Evolutionary conservation across 2,329 filamentous ascomycete species (phyloP), one percentile per base, ranked within the genome.

Genomic region (Neofusicoccum parvum): DNA sequence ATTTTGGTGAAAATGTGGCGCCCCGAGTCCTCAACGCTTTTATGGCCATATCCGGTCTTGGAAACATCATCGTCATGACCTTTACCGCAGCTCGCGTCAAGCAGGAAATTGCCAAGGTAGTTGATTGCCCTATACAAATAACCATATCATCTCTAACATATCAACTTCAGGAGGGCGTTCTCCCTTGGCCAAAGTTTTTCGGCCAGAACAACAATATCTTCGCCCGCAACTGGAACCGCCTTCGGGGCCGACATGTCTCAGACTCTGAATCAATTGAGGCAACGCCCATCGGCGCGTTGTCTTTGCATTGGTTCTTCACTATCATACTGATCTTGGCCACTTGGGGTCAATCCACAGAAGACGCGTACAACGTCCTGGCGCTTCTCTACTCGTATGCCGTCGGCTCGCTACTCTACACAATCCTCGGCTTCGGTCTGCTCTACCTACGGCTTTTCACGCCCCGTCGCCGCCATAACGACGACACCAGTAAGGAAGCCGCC

Each of bases 61-160:
- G 85, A 0, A 87, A 87, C 69, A 82, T 88, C 48, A 78, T 87
- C 12, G 82, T 84, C 20, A 85, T 84, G 74, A 87, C 85, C 0
- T 88, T 85, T 68, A 85, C 83, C 0, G 81, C 83, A 7, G 80
- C 84, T 2, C 78, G 84, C 67, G 81, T 87, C 17, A 87, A 87
- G 71, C 85, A 87, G 70, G 85, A 88, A 70, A 86, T 88, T 49
- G 86, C 85, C 7, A 87, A 87, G 56, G 56, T 48, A 48, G 6
- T 32, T 23, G 14, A 23, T 23, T 14, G 5, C 15, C 12, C 37
- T 0, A 11, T 17, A 5, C 14, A 45, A 23, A 27, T 14, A 36
- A 12, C 2, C 9, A 39, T 34, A 41, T 48, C 3, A 60, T 4
- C 1, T 32, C 27, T 32, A 32, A 32, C 27, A 32, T 32, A 27